These are phyloP conservation scores for Trichoderma asperelloides DNA, from an alignment of 495 filamentous ascomycete species.

Conservation along the genomic window DNA sequence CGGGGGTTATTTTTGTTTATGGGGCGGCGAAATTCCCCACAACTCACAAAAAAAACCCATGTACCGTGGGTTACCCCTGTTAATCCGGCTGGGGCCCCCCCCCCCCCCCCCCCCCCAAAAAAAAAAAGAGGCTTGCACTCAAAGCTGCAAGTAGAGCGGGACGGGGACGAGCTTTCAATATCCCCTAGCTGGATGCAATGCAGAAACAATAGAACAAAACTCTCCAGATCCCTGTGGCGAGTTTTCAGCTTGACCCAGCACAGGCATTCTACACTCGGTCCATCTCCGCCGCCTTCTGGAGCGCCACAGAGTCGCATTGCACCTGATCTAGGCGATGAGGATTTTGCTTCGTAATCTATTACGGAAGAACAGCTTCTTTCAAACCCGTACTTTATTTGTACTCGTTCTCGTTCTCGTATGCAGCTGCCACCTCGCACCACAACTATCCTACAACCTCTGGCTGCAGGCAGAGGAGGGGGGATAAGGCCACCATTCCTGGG, in stretches of 20 bases:
- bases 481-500: not conserved
- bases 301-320: not conserved
- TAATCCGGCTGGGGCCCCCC: no score
- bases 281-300: no score
- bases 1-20: no score
- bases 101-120: no score
- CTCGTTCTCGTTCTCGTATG: not conserved
- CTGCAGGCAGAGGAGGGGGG: not conserved
- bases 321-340: not conserved
- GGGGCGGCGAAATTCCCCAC: no score
- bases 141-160: not conserved
- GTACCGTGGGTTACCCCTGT: no score
- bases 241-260: not conserved
- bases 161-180: not conserved
- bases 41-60: no score
- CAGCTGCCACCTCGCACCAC: not conserved
- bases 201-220: not conserved
- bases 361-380: no score
- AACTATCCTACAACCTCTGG: not conserved
- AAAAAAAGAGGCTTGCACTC: not conserved
- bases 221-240: no score
- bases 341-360: no score
- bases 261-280: not conserved
- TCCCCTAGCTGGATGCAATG: not conserved
- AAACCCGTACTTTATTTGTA: no score